Evolutionary conservation across 1,284 basidiomycete species (phyloP), one percentile per base, ranked within the genome.

Genomic region (Mycosarcoma maydis): DNA sequence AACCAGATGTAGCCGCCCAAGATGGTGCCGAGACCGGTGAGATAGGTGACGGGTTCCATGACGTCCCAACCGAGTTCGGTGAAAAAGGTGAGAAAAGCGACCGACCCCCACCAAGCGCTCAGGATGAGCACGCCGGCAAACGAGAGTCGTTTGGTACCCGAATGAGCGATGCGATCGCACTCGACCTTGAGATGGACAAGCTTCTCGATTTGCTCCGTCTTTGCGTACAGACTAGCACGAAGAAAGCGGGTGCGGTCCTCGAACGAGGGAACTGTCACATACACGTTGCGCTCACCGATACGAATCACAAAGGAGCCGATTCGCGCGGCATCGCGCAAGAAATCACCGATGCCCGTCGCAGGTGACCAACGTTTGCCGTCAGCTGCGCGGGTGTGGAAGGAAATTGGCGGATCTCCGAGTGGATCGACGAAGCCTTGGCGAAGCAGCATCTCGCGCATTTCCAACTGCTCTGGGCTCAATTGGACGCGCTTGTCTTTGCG

Each of bases 341-440:
- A 77, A 50, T 77, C 75, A 16, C 74, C 74, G 16, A 77, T 75
- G n/a, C 73, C 74, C 3, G 75, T 77, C 2, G 71, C 56, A 6
- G 75, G 73, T n/a, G 66, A 71, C 75, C 75, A 77, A 6, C 75
- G 48, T 51, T 76, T 76, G 0, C 62, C 64, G 40, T 77, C 75
- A 20, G 65, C 66, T 2, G 53, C 53, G 6, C 72, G 64, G 14
- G 75, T 73, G 45, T 76, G 75, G 33, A 77, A 77, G 4, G 73
- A 67, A 48, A 77, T 77, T 29, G 73, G 61, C 13, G 73, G 73
- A 24, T 72, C 67, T 40, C 67, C 62, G 26, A 70, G 60, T n/a
- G 64, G 64, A 36, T 72, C 70, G 26, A 69, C 33, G 20, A 71
- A 71, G 11, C 68, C 68, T 38, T 71, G 57, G 19, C 62, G 57